Conservation (phyloP, 106 monocot genomes). For the Iris macrosiphon region DNA sequence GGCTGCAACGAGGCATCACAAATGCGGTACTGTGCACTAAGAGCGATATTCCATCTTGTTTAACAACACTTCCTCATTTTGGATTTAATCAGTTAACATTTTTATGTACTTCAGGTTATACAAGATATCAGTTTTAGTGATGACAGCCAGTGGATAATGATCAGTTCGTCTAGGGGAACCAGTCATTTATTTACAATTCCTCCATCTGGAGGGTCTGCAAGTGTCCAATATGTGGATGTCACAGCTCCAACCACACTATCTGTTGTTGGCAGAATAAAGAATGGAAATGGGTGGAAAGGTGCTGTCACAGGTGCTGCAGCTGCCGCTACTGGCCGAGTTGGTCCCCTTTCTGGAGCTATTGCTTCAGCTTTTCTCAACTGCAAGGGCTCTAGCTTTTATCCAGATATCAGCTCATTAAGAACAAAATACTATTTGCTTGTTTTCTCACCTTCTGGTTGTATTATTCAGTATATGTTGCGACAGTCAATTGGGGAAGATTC, state of each 20-base stretch:
- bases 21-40: conserved; percentile 56
- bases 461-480: conserved; percentile 74
- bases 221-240: conserved; percentile 10
- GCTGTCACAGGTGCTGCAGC: conserved; percentile 76
- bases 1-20: conserved; percentile 91
- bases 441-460: conserved; percentile 77
- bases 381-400: conserved; percentile 20
- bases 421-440: conserved; percentile 65
- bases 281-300: conserved; percentile 84
- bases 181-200: conserved; percentile 84
- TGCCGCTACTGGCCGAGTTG: conserved; percentile 59
- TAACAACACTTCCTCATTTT: background rate
- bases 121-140: conserved; percentile 95
- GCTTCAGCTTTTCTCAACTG: conserved; percentile 82
- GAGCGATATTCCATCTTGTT: background rate
- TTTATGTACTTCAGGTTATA: conserved; percentile 52
- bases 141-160: conserved; percentile 90
- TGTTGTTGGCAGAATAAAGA: conserved; percentile 78
- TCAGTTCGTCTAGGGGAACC: conserved; percentile 93
- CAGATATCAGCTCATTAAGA: conserved; percentile 23
- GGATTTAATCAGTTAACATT: background rate
- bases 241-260: conserved; percentile 51
- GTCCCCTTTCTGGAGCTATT: conserved; percentile 71
- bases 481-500: conserved; percentile 36
- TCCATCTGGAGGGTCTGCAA: conserved; percentile 30